These are phyloP conservation scores for Dactylella cylindrospora DNA, from an alignment of 2,329 filamentous ascomycete species.

Conservation along the genomic window DNA sequence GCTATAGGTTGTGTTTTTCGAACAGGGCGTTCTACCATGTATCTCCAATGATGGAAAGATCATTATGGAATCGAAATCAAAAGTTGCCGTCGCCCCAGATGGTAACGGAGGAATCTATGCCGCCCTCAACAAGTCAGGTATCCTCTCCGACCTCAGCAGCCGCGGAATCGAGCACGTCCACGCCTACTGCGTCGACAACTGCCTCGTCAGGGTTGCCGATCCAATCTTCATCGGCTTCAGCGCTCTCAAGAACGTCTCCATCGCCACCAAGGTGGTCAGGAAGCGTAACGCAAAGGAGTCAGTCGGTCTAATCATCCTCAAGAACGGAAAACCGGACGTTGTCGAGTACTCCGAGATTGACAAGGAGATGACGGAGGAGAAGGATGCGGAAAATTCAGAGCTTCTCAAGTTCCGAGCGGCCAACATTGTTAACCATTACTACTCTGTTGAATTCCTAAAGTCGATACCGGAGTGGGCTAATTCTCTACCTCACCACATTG, in stretches of 20 bases:
- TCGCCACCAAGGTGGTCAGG: conserved; percentile 98
- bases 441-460: conserved; percentile 89
- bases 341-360: conserved; percentile 99
- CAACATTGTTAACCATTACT: conserved; percentile 99
- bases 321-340: conserved; percentile 94
- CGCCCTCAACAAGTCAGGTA: conserved; percentile 76
- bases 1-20: conserved; percentile 67
- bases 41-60: conserved; percentile 99
- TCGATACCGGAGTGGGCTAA: conserved; percentile 83
- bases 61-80: conserved; percentile 83
- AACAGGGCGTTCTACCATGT: conserved; percentile 94
- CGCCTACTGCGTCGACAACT: conserved; percentile 98
- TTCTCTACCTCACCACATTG: conserved; percentile 90
- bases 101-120: conserved; percentile 97
- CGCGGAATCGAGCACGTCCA: conserved; percentile 93
- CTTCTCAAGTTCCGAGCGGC: conserved; percentile 94
- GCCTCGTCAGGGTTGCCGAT: conserved; percentile 97
- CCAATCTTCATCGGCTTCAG: conserved; percentile 94
- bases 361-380: conserved; percentile 80
- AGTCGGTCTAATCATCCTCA: conserved; percentile 88
- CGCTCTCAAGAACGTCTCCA: conserved; percentile 83
- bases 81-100: conserved; percentile 90
- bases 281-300: conserved; percentile 96
- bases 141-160: conserved; percentile 82
- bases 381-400: conserved; percentile 75